A percentile compares a stretch with the other conserved stretches of the same genome.
These are phyloP conservation scores for Trametes coccinea DNA, from an alignment of 768 basidiomycete genomes.

Conservation along the genomic window DNA sequence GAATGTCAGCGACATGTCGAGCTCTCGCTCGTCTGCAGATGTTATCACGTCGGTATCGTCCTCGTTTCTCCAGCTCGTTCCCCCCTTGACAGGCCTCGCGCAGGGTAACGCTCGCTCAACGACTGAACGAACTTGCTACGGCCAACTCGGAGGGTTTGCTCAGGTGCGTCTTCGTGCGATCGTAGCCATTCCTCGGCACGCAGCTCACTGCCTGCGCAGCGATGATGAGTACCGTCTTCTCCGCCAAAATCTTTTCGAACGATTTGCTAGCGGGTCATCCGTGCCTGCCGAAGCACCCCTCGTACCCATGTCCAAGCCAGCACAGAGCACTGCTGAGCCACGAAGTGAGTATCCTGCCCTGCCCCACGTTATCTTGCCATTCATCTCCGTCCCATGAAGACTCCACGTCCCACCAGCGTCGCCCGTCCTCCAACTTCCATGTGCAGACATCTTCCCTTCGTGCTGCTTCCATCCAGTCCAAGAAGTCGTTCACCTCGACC, in stretches of 20 bases:
- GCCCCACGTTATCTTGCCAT: constrained; percentile 2
- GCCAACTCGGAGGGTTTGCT: constrained; percentile 82
- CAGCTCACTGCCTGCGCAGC: constrained; percentile 39
- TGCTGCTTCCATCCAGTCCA: constrained; percentile 31
- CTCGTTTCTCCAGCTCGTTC: constrained; percentile 21
- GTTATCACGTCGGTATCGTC: constrained; percentile 34
- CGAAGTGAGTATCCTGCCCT: constrained; percentile 18
- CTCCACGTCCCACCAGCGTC: constrained; percentile 24
- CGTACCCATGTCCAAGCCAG: constrained; percentile 48
- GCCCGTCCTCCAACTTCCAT: constrained; percentile 27
- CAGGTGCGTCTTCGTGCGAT: constrained; percentile 41
- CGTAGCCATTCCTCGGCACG: neutral
- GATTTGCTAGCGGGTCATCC: constrained; percentile 58
- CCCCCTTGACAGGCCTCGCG: constrained; percentile 23
- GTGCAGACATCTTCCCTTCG: constrained; percentile 31
- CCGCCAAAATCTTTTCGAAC: constrained; percentile 82
- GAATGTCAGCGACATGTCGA: constrained; percentile 20
- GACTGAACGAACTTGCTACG: constrained; percentile 75
- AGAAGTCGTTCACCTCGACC: constrained; percentile 35
- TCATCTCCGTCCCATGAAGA: constrained; percentile 12
- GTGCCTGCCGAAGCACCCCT: constrained; percentile 65
- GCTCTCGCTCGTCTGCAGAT: constrained; percentile 32
- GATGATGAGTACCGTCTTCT: constrained; percentile 86
- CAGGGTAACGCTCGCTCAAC: constrained; percentile 76
- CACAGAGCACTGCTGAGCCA: constrained; percentile 15